Conservation (phyloP, 805 yeast genomes). For the Candida ulmi region DNA sequence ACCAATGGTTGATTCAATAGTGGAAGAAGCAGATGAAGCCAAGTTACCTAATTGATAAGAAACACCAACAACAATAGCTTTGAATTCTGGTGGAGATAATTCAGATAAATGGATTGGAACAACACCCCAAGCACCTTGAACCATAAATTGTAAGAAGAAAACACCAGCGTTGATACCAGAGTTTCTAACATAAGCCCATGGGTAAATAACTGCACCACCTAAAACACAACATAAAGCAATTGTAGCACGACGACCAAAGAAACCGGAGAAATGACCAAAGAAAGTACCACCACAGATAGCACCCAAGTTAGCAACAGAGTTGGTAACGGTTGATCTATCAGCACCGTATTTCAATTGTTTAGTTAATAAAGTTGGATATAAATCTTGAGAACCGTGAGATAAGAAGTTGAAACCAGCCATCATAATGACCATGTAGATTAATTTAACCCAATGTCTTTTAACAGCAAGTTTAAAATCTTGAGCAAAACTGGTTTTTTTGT, state of each 20-base stretch:
- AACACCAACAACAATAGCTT: slow-evolving; percentile 58
- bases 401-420: slow-evolving; percentile 62
- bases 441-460: slow-evolving; percentile 51
- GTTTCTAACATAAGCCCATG: slow-evolving; percentile 49
- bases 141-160: slow-evolving; percentile 56
- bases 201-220: slow-evolving; percentile 60
- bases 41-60: slow-evolving; percentile 67
- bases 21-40: slow-evolving; percentile 60
- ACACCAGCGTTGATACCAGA: slow-evolving; percentile 52
- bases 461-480: slow-evolving; percentile 28
- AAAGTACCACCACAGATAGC: slow-evolving; percentile 52
- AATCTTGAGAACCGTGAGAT: slow-evolving; percentile 61
- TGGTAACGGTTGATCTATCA: slow-evolving; percentile 47
- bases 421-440: slow-evolving; percentile 49
- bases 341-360: slow-evolving; percentile 37
- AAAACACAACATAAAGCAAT: slow-evolving; percentile 45
- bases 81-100: slow-evolving; percentile 55
- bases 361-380: slow-evolving; percentile 50
- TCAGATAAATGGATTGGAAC: slow-evolving; percentile 58
- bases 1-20: slow-evolving; percentile 64
- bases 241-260: slow-evolving; percentile 50
- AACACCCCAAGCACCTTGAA: slow-evolving; percentile 70
- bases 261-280: slow-evolving; percentile 50
- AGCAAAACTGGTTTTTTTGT: slow-evolving; percentile 27
- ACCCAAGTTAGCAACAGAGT: slow-evolving; percentile 53